These are phyloP conservation scores for Apiotrichum mycotoxinovorans DNA, from an alignment of 1,284 basidiomycete genomes.

Conservation along the genomic window DNA sequence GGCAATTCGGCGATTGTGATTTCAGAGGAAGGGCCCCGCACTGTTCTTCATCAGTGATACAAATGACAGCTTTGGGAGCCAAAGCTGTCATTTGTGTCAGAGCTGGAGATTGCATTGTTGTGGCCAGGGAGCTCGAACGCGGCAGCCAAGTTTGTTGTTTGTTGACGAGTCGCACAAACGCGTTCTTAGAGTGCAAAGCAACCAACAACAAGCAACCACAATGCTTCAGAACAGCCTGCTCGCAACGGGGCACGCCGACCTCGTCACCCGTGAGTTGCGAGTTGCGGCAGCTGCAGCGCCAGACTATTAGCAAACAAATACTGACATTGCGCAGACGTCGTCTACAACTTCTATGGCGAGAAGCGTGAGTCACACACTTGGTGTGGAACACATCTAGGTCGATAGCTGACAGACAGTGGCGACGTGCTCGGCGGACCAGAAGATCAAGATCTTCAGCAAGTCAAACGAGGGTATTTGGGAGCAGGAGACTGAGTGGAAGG, in stretches of 20 bases:
- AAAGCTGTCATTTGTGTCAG: too few species aligned
- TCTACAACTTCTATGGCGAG: constrained; percentile 85
- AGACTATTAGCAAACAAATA: too few species aligned
- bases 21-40: constrained; percentile 17
- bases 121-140: too few species aligned
- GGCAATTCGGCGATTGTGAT: constrained; percentile 5
- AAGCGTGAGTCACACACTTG: constrained; percentile 55
- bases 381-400: constrained; percentile 57
- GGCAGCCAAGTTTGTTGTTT: too few species aligned
- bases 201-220: constrained; percentile 5
- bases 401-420: constrained; percentile 30
- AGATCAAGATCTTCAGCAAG: constrained; percentile 75
- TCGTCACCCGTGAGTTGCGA: constrained; percentile 45
- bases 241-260: constrained; percentile 47
- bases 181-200: too few species aligned
- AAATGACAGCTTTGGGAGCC: too few species aligned
- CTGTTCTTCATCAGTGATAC: too few species aligned
- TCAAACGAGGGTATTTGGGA: constrained; percentile 63
- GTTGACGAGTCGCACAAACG: neutral
- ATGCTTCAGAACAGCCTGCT: constrained; percentile 50
- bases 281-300: too few species aligned
- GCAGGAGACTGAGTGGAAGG: constrained; percentile 83
- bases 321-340: constrained; percentile 60
- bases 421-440: constrained; percentile 54
- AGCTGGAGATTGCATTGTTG: neutral